phyloP scores from a whole-genome alignment of 495 filamentous ascomycete genomes.

The Halenospora varia region DNA sequence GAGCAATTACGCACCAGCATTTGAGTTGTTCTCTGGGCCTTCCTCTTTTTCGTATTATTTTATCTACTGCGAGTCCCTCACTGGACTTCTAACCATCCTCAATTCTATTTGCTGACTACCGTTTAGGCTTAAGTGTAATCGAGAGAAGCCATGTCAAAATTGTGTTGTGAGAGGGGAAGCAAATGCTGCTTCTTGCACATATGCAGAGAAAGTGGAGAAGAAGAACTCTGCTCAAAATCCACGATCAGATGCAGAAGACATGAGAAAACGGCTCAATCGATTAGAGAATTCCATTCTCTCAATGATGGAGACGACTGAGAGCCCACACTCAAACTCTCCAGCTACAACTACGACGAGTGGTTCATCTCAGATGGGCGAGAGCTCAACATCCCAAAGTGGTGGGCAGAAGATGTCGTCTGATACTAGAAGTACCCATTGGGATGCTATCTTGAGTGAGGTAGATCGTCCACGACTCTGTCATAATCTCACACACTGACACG shows the following conservation, averaged over 20 bases:
- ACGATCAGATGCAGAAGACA: constrained; percentile 27
- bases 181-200: constrained; percentile 35
- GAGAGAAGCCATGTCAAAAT: constrained; percentile 23
- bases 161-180: constrained; percentile 42
- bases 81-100: background rate
- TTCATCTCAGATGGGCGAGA: constrained; percentile 12
- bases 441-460: constrained; percentile 47
- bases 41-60: background rate
- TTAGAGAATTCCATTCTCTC: constrained; percentile 49
- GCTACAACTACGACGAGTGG: background rate
- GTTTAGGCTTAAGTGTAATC: constrained; percentile 24
- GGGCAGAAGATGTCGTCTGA: constrained; percentile 26
- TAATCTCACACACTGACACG: constrained; percentile 29
- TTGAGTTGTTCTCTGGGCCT: too few relatives aligned
- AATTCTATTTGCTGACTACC: background rate
- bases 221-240: constrained; percentile 26
- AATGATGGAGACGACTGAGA: constrained; percentile 32
- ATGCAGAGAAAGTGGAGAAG: constrained; percentile 43
- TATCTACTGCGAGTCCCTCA: background rate
- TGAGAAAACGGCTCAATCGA: constrained; percentile 46
- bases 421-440: constrained; percentile 33
- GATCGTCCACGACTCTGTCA: constrained; percentile 16
- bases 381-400: constrained; percentile 10
- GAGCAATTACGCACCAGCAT: too few relatives aligned
- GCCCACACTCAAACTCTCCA: constrained; percentile 13